Percentiles rank a stretch among this genome's conserved stretches.
Conservation (phyloP, 768 basidiomycete species). For the Tricholomella constricta region DNA sequence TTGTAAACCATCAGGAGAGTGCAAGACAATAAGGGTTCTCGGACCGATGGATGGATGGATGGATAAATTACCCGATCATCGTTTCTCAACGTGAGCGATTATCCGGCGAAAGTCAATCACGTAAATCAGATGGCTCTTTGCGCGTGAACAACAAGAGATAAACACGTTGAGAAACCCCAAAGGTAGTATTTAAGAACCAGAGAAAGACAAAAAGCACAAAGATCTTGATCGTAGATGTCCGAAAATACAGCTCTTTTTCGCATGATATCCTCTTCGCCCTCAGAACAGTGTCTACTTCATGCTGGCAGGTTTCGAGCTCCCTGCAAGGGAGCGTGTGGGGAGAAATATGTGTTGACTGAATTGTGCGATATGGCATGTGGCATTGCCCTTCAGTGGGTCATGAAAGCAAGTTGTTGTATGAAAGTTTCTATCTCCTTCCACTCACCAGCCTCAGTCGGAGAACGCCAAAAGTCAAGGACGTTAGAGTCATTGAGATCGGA, state of each 20-base stretch:
- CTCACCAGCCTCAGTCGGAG: too few species aligned
- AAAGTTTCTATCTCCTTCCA: background rate
- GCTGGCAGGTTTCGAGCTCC: background rate
- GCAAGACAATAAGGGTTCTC: conserved; percentile 1
- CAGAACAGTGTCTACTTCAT: background rate
- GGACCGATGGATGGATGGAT: background rate
- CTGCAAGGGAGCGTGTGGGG: background rate
- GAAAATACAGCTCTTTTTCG: background rate
- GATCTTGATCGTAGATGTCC: background rate
- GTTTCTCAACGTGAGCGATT: background rate
- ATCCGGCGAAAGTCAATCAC: too few species aligned
- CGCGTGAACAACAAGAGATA: background rate
- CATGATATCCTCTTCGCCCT: background rate
- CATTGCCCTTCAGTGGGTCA: too few species aligned
- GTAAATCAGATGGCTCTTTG: background rate
- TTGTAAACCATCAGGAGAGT: background rate
- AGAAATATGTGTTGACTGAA: background rate
- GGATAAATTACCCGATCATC: too few species aligned
- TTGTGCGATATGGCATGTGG: background rate
- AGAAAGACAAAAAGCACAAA: background rate
- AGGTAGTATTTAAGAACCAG: background rate
- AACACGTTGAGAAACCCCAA: background rate
- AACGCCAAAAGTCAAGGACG: background rate
- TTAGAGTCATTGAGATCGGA: too few species aligned
- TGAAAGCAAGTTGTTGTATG: background rate